A percentile compares a stretch with the other conserved stretches of the same genome.
Evolutionary conservation across 495 filamentous ascomycete genomes (phyloP).

Genomic region (Penicillium pulvis): DNA sequence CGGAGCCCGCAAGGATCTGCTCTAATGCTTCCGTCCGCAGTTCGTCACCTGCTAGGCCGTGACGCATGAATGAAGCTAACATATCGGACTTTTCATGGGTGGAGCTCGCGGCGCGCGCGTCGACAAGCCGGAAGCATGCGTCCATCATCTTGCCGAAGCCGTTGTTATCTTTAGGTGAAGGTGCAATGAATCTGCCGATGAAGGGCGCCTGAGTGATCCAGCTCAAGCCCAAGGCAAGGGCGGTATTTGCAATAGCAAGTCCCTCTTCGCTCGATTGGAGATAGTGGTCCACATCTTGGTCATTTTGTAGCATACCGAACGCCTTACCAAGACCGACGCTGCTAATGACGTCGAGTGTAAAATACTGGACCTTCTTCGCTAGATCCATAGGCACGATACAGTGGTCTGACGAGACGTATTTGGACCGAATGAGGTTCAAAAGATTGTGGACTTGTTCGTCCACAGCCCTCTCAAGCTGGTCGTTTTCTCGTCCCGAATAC

Average conservation of each 20-base stretch:
- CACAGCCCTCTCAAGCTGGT: constrained; percentile 32
- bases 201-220: constrained; percentile 25
- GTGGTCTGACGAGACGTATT: constrained; percentile 31
- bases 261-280: constrained; percentile 39
- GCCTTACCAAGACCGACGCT: constrained; percentile 43
- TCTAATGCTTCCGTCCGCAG: constrained; percentile 34
- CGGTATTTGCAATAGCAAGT: constrained; percentile 23
- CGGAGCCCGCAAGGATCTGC: constrained; percentile 58
- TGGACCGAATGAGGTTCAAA: constrained; percentile 28
- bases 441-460: constrained; percentile 32
- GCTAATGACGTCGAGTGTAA: constrained; percentile 50
- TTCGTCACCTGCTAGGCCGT: constrained; percentile 37
- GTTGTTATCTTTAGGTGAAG: constrained; percentile 31
- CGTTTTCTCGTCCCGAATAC: constrained; percentile 48
- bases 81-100: constrained; percentile 33
- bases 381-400: constrained; percentile 39
- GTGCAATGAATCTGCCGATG: constrained; percentile 28
- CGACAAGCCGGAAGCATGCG: constrained; percentile 21
- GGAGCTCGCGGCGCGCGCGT: constrained; percentile 22
- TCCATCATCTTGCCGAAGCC: constrained; percentile 38
- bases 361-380: constrained; percentile 38
- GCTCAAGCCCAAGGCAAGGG: constrained; percentile 25
- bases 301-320: constrained; percentile 43
- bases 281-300: constrained; percentile 53
- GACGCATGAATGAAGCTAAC: constrained; percentile 39